Evolutionary conservation across 805 yeast genomes (phyloP).

Genomic region (Zygosaccharomyces siamensis): DNA sequence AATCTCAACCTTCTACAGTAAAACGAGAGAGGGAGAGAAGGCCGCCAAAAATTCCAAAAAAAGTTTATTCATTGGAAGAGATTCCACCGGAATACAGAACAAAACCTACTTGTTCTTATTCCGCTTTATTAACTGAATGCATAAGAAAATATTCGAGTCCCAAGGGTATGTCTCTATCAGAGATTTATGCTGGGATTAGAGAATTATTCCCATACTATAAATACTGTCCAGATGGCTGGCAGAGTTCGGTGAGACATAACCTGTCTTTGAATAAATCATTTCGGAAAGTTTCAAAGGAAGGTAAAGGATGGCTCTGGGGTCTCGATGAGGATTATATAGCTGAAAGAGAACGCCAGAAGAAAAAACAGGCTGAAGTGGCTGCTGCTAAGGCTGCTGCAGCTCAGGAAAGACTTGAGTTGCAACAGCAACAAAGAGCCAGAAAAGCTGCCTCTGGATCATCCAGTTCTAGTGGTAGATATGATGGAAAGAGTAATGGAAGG

Average conservation of each 20-base stretch:
- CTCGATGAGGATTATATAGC: slow-evolving; percentile 79
- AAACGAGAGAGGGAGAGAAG: slow-evolving; percentile 42
- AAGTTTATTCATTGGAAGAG: slow-evolving; percentile 70
- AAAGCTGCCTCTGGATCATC: slow-evolving; percentile 23
- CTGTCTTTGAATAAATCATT: slow-evolving; percentile 82
- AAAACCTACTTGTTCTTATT: slow-evolving; percentile 79
- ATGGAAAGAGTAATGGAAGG: slow-evolving; percentile 20
- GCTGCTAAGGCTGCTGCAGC: slow-evolving; percentile 56
- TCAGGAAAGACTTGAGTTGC: slow-evolving; percentile 48
- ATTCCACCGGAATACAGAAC: slow-evolving; percentile 82
- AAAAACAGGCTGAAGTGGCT: slow-evolving; percentile 60
- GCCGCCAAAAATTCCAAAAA: slow-evolving; percentile 51
- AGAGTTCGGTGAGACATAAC: slow-evolving; percentile 86
- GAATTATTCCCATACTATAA: slow-evolving; percentile 86
- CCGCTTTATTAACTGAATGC: slow-evolving; percentile 75
- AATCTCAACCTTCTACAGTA: slow-evolving; percentile 39
- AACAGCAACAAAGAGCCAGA: slow-evolving; percentile 38
- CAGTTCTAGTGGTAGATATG: slow-evolving; percentile 6
- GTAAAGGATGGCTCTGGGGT: slow-evolving; percentile 95
- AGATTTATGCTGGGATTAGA: slow-evolving; percentile 80
- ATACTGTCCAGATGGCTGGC: slow-evolving; percentile 98
- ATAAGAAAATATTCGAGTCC: slow-evolving; percentile 60
- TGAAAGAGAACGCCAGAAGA: slow-evolving; percentile 73
- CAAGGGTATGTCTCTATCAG: slow-evolving; percentile 75
- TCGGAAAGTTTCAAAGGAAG: slow-evolving; percentile 72